These are phyloP conservation scores for Dothistroma septosporum DNA, from an alignment of 2,329 filamentous ascomycete genomes.

Conservation along the genomic window DNA sequence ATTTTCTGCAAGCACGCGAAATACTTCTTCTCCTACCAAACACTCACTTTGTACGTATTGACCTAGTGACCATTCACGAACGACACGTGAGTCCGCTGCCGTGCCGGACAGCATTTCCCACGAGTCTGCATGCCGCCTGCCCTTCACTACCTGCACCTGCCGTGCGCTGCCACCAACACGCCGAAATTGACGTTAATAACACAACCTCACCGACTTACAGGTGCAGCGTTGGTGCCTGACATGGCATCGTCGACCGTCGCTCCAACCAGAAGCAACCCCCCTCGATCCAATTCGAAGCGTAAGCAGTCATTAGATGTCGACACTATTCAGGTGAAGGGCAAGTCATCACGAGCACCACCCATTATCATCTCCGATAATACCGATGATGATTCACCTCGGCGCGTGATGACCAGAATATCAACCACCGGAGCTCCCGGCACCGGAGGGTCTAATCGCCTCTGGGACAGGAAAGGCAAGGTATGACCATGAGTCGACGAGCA, in stretches of 20 bases:
- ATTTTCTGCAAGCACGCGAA: neutral
- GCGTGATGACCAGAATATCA: neutral
- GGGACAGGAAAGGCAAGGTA: conserved; percentile 16
- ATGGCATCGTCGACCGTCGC: conserved; percentile 4
- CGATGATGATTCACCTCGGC: conserved; percentile 1
- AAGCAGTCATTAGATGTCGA: conserved; percentile 6
- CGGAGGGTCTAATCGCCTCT: conserved; percentile 6
- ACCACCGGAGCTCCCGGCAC: neutral
- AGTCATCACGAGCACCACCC: neutral
- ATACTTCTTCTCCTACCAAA: neutral
- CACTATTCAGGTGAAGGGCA: conserved; percentile 18
- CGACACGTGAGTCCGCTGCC: neutral
- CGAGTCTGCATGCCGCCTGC: neutral
- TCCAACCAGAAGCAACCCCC: neutral
- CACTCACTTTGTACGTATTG: neutral
- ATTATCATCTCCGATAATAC: conserved; percentile 12
- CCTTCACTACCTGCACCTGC: neutral
- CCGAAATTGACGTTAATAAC: neutral
- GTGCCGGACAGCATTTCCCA: neutral
- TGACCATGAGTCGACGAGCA: neutral
- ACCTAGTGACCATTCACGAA: neutral
- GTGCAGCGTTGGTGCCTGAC: neutral
- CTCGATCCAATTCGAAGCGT: conserved; percentile 8
- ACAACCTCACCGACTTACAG: neutral
- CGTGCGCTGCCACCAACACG: neutral